Percentiles rank a stretch among this genome's conserved stretches.
Evolutionary conservation across 441 rosid species (phyloP).

Genomic region (Erodium trifolium): DNA sequence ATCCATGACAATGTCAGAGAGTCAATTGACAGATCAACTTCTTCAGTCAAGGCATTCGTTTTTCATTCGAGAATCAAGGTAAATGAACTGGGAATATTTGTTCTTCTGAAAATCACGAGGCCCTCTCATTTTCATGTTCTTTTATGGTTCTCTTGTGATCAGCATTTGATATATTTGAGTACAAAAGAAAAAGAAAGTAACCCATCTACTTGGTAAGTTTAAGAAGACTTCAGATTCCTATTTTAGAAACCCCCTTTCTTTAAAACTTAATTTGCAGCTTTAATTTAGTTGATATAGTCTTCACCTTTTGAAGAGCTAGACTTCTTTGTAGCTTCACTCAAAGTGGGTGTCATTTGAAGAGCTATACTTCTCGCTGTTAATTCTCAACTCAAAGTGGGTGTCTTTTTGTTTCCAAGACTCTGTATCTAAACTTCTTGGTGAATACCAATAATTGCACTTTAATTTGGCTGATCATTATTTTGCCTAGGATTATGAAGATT

Average conservation of each 20-base stretch:
- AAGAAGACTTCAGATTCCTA: constrained; percentile 1
- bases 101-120: constrained; percentile 8
- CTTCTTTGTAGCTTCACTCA: not conserved
- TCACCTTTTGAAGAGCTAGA: not conserved
- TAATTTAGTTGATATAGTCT: not conserved
- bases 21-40: constrained; percentile 75
- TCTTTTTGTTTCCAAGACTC: not conserved
- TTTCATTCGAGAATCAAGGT: constrained; percentile 92
- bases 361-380: too few relatives aligned
- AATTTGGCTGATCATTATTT: not conserved
- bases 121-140: constrained; percentile 10
- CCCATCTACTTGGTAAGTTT: constrained; percentile 8
- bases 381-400: too few relatives aligned
- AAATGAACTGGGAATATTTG: constrained; percentile 21
- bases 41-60: constrained; percentile 88
- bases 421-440: not conserved
- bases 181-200: not conserved
- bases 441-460: not conserved
- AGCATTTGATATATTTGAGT: not conserved
- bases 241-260: not conserved
- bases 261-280: not conserved
- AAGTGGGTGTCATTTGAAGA: not conserved
- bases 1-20: constrained; percentile 47
- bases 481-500: constrained; percentile 3
- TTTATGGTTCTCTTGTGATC: constrained; percentile 2